Evolutionary conservation across 1,284 basidiomycete genomes (phyloP).

Genomic region (Heliocybe sulcata): DNA sequence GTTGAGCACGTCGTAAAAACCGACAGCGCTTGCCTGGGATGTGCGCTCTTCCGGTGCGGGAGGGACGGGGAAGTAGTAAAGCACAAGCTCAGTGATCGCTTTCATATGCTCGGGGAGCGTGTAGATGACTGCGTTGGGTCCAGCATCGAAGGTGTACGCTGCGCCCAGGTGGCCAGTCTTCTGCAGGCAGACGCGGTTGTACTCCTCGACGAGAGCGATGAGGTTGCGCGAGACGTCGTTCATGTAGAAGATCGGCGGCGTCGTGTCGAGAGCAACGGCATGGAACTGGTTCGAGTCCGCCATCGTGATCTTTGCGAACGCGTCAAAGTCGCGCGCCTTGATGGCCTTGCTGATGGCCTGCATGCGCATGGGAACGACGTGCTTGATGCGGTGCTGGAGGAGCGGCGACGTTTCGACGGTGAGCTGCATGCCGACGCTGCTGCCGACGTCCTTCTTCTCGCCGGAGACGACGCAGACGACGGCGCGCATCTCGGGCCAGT

Average conservation of each 20-base stretch:
- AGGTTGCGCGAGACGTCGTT: constrained; percentile 91
- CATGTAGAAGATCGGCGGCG: constrained; percentile 98
- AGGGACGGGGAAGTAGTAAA: constrained; percentile 68
- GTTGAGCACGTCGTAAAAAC: constrained; percentile 71
- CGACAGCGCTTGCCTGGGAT: constrained; percentile 38
- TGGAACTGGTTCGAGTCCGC: constrained; percentile 98
- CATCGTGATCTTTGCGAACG: constrained; percentile 92
- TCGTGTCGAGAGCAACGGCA: constrained; percentile 93
- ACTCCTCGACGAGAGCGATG: constrained; percentile 84
- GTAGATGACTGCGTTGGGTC: constrained; percentile 98
- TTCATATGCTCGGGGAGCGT: constrained; percentile 72
- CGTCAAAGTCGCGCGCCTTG: constrained; percentile 73
- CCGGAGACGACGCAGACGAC: constrained; percentile 97
- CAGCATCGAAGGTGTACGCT: constrained; percentile 98
- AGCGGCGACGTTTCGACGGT: constrained; percentile 91
- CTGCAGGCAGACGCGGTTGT: constrained; percentile 79
- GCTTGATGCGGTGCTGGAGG: constrained; percentile 82
- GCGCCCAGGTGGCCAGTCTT: constrained; percentile 66
- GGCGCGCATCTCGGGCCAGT: constrained; percentile 96
- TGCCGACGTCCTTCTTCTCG: constrained; percentile 94
- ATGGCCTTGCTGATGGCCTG: constrained; percentile 78
- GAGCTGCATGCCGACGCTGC: constrained; percentile 95
- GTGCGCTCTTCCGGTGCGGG: background rate
- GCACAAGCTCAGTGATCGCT: constrained; percentile 70
- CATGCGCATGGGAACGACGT: constrained; percentile 91